Conservation (phyloP, 176 grass and related monocot species). For the Rhipidocladum racemiflorum region DNA sequence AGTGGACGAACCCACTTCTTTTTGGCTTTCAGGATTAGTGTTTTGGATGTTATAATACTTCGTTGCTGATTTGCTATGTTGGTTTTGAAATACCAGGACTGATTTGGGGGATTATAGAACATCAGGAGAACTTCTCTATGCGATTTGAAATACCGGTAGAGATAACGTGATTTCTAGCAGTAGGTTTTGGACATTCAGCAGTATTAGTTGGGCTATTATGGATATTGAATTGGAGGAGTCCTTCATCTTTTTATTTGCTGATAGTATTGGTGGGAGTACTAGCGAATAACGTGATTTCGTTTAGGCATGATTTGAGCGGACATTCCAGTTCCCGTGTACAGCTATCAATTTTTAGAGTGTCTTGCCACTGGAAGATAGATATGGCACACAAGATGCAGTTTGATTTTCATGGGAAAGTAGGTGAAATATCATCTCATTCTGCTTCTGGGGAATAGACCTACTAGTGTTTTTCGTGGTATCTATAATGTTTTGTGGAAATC, state of each 20-base stretch:
- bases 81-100: background rate
- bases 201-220: conserved; percentile 9
- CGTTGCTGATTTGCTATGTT: background rate
- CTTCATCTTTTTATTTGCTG: background rate
- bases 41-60: background rate
- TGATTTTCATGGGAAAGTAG: conserved; percentile 8
- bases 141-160: background rate
- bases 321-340: background rate
- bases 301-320: conserved; percentile 7
- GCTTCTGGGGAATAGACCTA: background rate
- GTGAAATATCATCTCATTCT: conserved; percentile 9
- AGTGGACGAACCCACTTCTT: background rate
- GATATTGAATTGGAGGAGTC: background rate
- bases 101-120: too few relatives aligned
- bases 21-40: background rate
- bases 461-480: background rate
- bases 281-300: background rate
- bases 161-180: background rate
- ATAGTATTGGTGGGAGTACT: background rate
- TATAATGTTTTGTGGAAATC: background rate
- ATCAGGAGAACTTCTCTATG: background rate
- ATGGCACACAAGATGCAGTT: background rate
- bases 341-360: background rate
- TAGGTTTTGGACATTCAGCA: background rate
- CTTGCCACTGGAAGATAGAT: background rate